phyloP scores from a whole-genome alignment of 176 grass and related monocot species.

The Oryza rufipogon region DNA sequence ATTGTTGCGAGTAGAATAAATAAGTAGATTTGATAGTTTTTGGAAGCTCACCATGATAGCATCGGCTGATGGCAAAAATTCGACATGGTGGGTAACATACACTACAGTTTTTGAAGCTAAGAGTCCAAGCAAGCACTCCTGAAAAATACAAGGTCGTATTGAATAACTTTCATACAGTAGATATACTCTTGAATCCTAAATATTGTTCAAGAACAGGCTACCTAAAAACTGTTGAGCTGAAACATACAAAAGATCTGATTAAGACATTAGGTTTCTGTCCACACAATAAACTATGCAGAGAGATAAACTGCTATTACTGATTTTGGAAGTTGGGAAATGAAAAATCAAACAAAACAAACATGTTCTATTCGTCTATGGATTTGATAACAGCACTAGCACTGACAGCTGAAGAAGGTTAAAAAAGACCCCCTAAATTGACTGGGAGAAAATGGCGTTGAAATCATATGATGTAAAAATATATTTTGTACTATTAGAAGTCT shows the following conservation, averaged over 20 bases:
- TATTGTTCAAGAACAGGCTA: not conserved
- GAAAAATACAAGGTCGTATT: conserved; percentile 11
- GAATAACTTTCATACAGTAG: not conserved
- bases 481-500: not conserved
- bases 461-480: not conserved
- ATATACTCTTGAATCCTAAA: not conserved
- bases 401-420: too few relatives aligned
- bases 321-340: too few relatives aligned
- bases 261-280: too few relatives aligned
- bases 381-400: too few relatives aligned
- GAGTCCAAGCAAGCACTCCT: conserved; percentile 66
- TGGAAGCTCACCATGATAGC: conserved; percentile 60
- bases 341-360: too few relatives aligned
- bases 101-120: conserved; percentile 68
- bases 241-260: not conserved
- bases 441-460: not conserved
- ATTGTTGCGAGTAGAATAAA: not conserved
- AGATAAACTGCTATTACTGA: too few relatives aligned
- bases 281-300: too few relatives aligned
- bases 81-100: conserved; percentile 82
- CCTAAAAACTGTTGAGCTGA: not conserved
- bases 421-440: not conserved
- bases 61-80: conserved; percentile 67
- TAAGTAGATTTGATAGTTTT: not conserved
- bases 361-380: too few relatives aligned